phyloP scores from a whole-genome alignment of 2,329 filamentous ascomycete genomes.

The Botryotinia convoluta region DNA sequence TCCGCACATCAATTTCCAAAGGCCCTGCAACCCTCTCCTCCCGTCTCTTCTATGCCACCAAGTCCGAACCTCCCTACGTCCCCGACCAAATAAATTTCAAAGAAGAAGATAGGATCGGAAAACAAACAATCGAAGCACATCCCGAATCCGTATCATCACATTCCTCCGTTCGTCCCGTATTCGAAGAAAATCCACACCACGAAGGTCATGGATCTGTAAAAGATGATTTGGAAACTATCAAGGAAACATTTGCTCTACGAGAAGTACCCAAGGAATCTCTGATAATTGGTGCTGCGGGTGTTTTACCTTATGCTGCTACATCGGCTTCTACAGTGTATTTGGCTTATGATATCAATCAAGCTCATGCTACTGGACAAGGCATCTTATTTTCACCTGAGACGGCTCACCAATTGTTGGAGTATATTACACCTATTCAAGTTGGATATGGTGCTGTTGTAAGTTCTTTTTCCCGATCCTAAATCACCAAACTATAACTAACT shows the following conservation, averaged over 20 bases:
- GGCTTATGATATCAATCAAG: conserved; percentile 76
- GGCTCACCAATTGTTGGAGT: conserved; percentile 67
- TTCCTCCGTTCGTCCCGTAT: conserved; percentile 54
- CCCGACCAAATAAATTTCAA: conserved; percentile 50
- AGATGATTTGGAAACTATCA: conserved; percentile 60
- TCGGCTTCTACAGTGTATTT: conserved; percentile 80
- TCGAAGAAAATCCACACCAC: conserved; percentile 41
- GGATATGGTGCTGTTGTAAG: conserved; percentile 83
- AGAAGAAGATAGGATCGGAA: conserved; percentile 52
- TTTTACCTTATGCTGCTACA: conserved; percentile 81
- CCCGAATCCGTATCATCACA: conserved; percentile 59
- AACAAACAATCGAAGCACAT: conserved; percentile 55
- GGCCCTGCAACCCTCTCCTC: conserved; percentile 32
- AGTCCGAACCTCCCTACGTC: conserved; percentile 32
- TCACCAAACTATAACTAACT: conserved; percentile 18
- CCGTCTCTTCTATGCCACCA: conserved; percentile 47
- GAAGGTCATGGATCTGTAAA: conserved; percentile 51
- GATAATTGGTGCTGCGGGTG: conserved; percentile 70
- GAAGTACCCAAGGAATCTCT: conserved; percentile 66
- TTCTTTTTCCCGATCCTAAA: conserved; percentile 26
- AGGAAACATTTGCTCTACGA: conserved; percentile 64
- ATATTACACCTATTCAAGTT: conserved; percentile 83
- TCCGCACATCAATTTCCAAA: conserved; percentile 29
- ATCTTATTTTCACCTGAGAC: conserved; percentile 65
- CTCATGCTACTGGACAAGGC: conserved; percentile 57